phyloP scores from a whole-genome alignment of 176 grass and related monocot species.

The Oryza coarctata region DNA sequence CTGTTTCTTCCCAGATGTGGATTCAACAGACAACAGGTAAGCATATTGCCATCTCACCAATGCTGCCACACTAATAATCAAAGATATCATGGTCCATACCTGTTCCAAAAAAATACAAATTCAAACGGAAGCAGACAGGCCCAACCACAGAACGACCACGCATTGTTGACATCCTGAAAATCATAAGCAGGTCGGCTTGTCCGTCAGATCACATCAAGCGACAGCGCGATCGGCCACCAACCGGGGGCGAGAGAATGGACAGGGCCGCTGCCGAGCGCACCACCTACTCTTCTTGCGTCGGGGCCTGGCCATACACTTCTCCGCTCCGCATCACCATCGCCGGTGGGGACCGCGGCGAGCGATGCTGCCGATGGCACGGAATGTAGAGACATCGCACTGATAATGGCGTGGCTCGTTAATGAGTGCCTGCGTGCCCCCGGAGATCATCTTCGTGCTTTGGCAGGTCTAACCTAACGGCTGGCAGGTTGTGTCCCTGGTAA shows the following conservation, averaged over 20 bases:
- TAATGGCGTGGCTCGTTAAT: conserved; percentile 12
- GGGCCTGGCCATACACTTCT: neutral
- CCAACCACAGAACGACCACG: conserved; percentile 3
- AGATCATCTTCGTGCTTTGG: neutral
- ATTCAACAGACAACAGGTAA: neutral
- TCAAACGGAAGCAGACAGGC: neutral
- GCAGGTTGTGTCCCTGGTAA: neutral
- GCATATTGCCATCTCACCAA: neutral
- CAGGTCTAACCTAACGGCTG: conserved; percentile 15
- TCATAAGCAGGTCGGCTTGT: neutral
- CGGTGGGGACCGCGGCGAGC: neutral
- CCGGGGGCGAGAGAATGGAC: conserved; percentile 12
- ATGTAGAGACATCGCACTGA: conserved; percentile 29
- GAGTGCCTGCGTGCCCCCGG: neutral
- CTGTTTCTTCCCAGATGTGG: neutral
- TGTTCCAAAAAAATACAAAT: conserved; percentile 15
- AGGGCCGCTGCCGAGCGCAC: neutral
- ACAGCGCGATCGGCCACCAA: conserved; percentile 35
- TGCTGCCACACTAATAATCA: neutral
- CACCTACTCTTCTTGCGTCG: conserved; percentile 32
- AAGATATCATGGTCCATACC: conserved; percentile 17
- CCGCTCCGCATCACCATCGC: neutral
- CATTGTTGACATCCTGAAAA: too few relatives aligned
- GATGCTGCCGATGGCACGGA: conserved; percentile 40
- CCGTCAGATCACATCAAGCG: conserved; percentile 18